Conservation (phyloP, 2,329 filamentous ascomycete species). For the Ophiocordyceps unilateralis region DNA sequence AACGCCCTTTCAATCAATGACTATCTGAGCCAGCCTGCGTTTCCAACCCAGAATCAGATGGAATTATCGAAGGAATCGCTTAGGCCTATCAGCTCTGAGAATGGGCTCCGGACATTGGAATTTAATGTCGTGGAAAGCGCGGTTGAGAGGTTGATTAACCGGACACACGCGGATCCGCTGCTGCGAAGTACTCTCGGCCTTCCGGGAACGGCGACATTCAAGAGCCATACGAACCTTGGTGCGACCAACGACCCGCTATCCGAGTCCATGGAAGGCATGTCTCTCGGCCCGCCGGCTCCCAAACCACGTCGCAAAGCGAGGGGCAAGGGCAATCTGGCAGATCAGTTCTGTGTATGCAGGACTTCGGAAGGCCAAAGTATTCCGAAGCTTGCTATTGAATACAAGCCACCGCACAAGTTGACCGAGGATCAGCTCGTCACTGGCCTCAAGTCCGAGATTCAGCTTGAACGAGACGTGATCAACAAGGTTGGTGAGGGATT, state of each 20-base stretch:
- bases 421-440: constrained; percentile 13
- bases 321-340: constrained; percentile 13
- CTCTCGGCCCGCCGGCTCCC: constrained; percentile 1
- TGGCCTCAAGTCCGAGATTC: constrained; percentile 16
- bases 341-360: constrained; percentile 14
- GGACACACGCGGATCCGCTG: constrained; percentile 9
- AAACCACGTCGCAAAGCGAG: constrained; percentile 5
- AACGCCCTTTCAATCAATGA: neutral
- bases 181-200: constrained; percentile 14
- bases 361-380: neutral
- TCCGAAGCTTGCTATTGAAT: constrained; percentile 1
- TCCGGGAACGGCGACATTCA: constrained; percentile 16
- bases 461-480: constrained; percentile 14
- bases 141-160: constrained; percentile 12
- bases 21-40: constrained; percentile 5
- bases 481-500: constrained; percentile 14
- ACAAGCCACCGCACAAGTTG: constrained; percentile 18
- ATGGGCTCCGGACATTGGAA: constrained; percentile 10
- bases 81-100: neutral
- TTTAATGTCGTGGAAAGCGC: constrained; percentile 16
- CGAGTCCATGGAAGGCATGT: constrained; percentile 9
- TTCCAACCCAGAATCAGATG: neutral
- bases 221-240: constrained; percentile 18
- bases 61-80: neutral
- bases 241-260: constrained; percentile 7